Base-by-base conservation (phyloP, 192 early-diverging fungal genomes). In the Entomortierella parvispora region DNA sequence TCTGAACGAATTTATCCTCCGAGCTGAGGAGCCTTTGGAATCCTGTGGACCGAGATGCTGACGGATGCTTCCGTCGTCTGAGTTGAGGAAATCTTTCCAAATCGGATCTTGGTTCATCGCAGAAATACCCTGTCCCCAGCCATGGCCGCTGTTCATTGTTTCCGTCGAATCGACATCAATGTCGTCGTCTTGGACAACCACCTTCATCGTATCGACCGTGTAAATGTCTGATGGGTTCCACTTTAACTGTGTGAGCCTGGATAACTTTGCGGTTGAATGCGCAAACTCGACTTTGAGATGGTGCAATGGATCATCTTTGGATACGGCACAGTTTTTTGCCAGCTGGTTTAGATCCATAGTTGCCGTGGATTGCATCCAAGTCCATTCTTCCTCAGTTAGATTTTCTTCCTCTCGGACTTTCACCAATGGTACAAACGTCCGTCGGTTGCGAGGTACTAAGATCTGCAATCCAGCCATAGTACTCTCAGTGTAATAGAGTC, bases 401-500 rank as follows among this genome's bases (percentile, higher is more conserved):
- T 31, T 50, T 1, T 71, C 50, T 3, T 85, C 60, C 15, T 80
- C 67, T 42, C 84, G 48, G 43, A 85, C 43, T 42, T 81, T 83
- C 9, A 74, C 67, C 3, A 83, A 59, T 1, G 84, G 84, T 15
- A 85, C 49, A 31, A 81, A 81, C n/a, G 82, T 81, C 42, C 82
- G 78, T 28, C 82, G 69, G 11, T 71, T 65, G 18, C 65, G 64
- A 3, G 82, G 79, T 7, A 85, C 81, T 4, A 85, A 57, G 25
- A 85, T 79, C 53, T 79, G 70, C 20, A 85, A 46, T 17, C 81
- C 81, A 17, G 68, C 50, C 62, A 81, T 69, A 22, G 79, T 83
- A 28, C 84, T 83, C 54, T 85, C 82, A 0, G 80, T 77, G 45
- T 85, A 80, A 49, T 83, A 81, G n/a, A 85, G 40, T 43, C 81